Conservation (phyloP, 148 eudicot genomes). For the Drosera capensis region DNA sequence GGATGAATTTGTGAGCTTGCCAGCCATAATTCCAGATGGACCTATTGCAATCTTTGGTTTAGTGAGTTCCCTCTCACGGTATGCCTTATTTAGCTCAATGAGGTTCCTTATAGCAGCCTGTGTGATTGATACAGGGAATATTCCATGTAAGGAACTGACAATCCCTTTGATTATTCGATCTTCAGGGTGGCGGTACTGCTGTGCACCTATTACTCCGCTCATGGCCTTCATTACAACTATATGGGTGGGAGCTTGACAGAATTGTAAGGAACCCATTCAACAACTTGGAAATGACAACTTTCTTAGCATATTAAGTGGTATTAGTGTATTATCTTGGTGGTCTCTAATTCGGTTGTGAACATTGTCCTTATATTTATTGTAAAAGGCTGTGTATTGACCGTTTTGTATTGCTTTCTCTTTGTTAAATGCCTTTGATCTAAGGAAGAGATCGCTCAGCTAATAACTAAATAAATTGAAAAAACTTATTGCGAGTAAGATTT, state of each 20-base stretch:
- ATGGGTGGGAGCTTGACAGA: conserved; percentile 89
- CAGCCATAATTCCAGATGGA: conserved; percentile 61
- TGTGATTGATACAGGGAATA: no score
- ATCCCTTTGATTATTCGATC: conserved; percentile 1
- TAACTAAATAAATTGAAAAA: no score
- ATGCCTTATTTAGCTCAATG: not conserved
- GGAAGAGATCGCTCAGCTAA: no score
- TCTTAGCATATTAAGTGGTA: not conserved
- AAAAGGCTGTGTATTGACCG: no score
- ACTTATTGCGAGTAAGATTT: no score
- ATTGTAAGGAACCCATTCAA: conserved; percentile 22
- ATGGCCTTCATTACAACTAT: conserved; percentile 59
- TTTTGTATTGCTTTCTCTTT: no score
- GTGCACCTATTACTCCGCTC: conserved; percentile 57
- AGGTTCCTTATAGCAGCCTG: conserved; percentile 3
- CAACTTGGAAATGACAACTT: no score
- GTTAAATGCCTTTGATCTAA: no score
- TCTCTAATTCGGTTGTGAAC: no score
- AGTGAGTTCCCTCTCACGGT: conserved; percentile 19
- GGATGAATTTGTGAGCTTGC: conserved; percentile 72
- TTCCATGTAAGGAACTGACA: not conserved
- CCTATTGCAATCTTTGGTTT: conserved; percentile 76
- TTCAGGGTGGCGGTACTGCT: conserved; percentile 78
- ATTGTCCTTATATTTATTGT: no score
- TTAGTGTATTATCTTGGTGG: not conserved